These are phyloP conservation scores for Annulohypoxylon nitens DNA, from an alignment of 495 filamentous ascomycete genomes.

Conservation along the genomic window DNA sequence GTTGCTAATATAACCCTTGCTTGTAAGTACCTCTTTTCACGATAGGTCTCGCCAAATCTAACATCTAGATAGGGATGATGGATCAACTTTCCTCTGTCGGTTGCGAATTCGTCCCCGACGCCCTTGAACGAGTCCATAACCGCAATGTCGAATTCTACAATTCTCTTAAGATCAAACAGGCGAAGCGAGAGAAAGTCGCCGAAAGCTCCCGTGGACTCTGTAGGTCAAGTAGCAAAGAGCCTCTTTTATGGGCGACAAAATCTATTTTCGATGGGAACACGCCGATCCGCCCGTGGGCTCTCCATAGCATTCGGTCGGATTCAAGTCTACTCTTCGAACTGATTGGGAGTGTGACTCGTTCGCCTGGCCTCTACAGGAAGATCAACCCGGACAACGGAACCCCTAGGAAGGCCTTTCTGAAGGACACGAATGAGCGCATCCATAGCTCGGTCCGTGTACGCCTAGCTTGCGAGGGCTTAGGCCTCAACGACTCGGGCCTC, in stretches of 20 bases:
- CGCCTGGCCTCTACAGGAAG: constrained; percentile 70
- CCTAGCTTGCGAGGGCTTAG: constrained; percentile 65
- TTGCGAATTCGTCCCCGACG: constrained; percentile 66
- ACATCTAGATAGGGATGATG: constrained; percentile 69
- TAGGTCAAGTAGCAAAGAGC: constrained; percentile 8
- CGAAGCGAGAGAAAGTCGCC: constrained; percentile 32
- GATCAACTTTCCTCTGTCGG: constrained; percentile 73
- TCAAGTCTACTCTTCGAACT: constrained; percentile 64
- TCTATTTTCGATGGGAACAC: constrained; percentile 62
- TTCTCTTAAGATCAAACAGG: constrained; percentile 44
- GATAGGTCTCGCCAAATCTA: constrained; percentile 8
- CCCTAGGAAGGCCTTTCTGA: constrained; percentile 60
- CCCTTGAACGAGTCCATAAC: constrained; percentile 64
- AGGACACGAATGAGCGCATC: constrained; percentile 73
- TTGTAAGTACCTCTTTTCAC: constrained; percentile 59
- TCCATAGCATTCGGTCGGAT: constrained; percentile 67
- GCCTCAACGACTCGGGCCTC: constrained; percentile 65
- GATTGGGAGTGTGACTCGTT: constrained; percentile 64
- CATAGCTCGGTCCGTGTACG: constrained; percentile 72
- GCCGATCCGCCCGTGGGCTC: constrained; percentile 68
- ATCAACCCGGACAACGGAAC: constrained; percentile 64
- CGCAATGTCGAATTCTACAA: constrained; percentile 62
- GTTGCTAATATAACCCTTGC: constrained; percentile 75
- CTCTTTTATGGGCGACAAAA: constrained; percentile 59
- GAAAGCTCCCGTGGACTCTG: constrained; percentile 20